Evolutionary conservation across 2,329 filamentous ascomycete genomes (phyloP), one percentile per base, ranked within the genome.

Genomic region (Fusarium stilboides): DNA sequence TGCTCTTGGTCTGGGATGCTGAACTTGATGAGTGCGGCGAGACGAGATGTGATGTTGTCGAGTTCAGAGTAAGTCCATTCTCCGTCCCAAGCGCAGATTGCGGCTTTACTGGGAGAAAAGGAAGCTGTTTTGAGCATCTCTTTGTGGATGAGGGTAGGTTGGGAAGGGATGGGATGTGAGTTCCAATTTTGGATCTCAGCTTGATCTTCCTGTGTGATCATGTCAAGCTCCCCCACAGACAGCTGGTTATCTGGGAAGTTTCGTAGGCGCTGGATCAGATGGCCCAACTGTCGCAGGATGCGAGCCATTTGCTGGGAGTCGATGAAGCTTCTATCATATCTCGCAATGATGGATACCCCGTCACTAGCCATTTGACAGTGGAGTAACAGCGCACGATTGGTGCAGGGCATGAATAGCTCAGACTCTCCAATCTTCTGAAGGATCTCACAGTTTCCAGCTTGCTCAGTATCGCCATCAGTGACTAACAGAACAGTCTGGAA

Each of bases 151-250:
- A 65, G 42, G 0, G 40, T 55, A 2, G 31, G 8, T 12, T 43
- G 55, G 4, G 28, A 14, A 0, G 40, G 22, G 2, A 60, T 26
- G 3, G 26, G 22, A 0, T 31, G 14, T 17, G 59, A 47, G 9
- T 65, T 65, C 62, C 62, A 65, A n/a, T 2, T 39, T 10, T 57
- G 22, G 15, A 65, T 65, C 42, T 65, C 58, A 12, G 52, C 19
- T 13, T 15, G 14, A 20, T 65, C 62, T 3, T 57, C 46, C 8
- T 0, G 13, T 2, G 62, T 46, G 3, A 62, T 7, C 8, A 53
- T 12, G 5, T n/a, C n/a, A n/a, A n/a, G n/a, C n/a, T n/a, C n/a
- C n/a, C n/a, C n/a, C n/a, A n/a, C n/a, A n/a, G n/a, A n/a, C n/a
- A n/a, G n/a, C n/a, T n/a, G n/a, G n/a, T n/a, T n/a, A n/a, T n/a